Percentiles rank a stretch among this genome's conserved stretches.
phyloP scores from a whole-genome alignment of 2,329 filamentous ascomycete genomes.

The Colletotrichum costaricense region DNA sequence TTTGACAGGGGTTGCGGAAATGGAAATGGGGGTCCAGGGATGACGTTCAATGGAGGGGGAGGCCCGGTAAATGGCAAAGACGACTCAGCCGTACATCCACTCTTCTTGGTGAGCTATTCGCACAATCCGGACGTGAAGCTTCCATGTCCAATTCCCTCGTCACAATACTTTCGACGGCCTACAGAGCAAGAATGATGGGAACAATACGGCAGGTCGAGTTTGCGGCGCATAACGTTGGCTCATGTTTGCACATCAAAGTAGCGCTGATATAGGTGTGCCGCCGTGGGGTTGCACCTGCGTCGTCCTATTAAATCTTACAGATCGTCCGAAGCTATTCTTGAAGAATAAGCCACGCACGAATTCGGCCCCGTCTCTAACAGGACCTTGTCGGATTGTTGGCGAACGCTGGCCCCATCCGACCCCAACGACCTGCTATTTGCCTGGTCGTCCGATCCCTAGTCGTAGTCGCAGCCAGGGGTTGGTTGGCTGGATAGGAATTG shows the following conservation, averaged over 20 bases:
- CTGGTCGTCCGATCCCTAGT: neutral
- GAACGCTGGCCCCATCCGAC: neutral
- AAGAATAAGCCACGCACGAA: conserved; percentile 14
- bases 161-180: neutral
- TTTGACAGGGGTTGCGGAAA: neutral
- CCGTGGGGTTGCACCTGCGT: neutral
- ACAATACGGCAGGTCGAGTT: neutral
- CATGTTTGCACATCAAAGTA: neutral
- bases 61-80: neutral
- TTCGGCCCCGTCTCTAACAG: conserved; percentile 9
- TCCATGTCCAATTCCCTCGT: too few species aligned
- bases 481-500: conserved; percentile 1
- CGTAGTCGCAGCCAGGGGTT: conserved; percentile 3
- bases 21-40: conserved; percentile 13
- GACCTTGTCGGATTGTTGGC: conserved; percentile 2
- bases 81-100: neutral
- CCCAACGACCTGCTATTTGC: neutral
- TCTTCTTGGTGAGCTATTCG: neutral
- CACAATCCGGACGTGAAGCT: neutral
- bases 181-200: neutral
- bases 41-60: conserved; percentile 4
- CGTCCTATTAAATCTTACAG: neutral
- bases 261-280: neutral
- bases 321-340: neutral
- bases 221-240: conserved; percentile 14